Percentiles rank a stretch among this genome's conserved stretches.
Conservation (phyloP, 2,329 filamentous ascomycete genomes). For the Chalaropsis thielavioides region DNA sequence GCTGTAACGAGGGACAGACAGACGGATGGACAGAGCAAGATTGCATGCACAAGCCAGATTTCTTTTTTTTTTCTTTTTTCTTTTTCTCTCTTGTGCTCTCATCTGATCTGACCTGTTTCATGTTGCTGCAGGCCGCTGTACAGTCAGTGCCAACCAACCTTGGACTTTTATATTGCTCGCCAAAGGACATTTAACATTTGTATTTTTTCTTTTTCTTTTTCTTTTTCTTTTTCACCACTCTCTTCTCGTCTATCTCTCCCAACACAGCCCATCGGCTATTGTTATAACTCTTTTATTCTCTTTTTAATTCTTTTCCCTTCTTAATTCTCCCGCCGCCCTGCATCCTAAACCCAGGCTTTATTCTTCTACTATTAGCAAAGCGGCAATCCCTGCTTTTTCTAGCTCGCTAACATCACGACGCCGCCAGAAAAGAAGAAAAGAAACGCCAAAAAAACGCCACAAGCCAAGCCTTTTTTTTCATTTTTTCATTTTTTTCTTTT, state of each 20-base stretch:
- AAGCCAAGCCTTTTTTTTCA: not conserved
- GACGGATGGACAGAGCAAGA: too few species aligned
- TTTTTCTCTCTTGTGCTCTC: not conserved
- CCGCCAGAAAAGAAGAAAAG: too few species aligned
- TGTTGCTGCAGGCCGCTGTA: not conserved
- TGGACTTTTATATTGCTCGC: not conserved
- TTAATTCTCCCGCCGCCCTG: constrained; percentile 3
- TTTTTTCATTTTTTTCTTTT: too few species aligned
- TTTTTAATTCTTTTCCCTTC: not conserved
- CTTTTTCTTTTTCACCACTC: not conserved
- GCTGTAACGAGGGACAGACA: not conserved
- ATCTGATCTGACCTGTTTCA: not conserved
- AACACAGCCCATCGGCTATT: not conserved
- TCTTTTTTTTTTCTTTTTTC: too few species aligned
- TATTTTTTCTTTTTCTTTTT: not conserved
- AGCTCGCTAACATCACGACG: not conserved
- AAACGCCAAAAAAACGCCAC: not conserved
- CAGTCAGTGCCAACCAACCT: not conserved
- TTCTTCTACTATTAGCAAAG: constrained; percentile 2
- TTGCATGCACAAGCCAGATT: too few species aligned
- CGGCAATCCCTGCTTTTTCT: not conserved
- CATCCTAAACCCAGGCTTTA: not conserved
- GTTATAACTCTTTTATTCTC: constrained; percentile 1
- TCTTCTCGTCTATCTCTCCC: not conserved
- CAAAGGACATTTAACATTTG: not conserved